Evolutionary conservation across 108 stramenopile genomes (phyloP).

Genomic region (Skeletonema potamos): DNA sequence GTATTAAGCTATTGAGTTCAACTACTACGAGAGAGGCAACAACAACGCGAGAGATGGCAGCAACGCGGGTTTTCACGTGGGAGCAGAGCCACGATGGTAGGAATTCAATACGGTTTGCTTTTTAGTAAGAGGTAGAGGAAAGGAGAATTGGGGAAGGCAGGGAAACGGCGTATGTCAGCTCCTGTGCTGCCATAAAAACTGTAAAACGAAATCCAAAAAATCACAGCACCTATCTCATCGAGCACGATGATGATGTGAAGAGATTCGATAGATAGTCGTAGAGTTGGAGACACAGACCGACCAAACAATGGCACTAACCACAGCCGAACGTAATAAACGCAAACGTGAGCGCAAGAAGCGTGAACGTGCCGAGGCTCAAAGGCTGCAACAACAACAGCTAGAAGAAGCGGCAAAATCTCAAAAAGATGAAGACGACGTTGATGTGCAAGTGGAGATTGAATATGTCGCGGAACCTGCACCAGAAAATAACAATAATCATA

Average conservation of each 20-base stretch:
- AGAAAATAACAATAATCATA: neutral
- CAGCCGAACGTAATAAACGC: constrained; percentile 79
- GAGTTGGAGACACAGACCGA: neutral
- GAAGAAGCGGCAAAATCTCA: constrained; percentile 4
- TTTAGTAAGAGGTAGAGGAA: neutral
- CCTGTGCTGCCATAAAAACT: neutral
- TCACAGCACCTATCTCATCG: neutral
- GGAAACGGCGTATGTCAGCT: too few species aligned
- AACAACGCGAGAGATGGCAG: neutral
- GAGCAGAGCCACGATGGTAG: neutral
- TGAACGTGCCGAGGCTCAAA: constrained; percentile 35
- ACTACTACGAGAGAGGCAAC: neutral
- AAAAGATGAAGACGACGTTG: neutral
- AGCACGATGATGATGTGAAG: neutral
- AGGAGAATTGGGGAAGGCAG: too few species aligned
- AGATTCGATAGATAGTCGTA: too few species aligned
- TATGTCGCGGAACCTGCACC: constrained; percentile 67
- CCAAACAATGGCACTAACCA: constrained; percentile 61
- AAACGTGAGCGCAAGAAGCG: constrained; percentile 89
- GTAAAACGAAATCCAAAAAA: neutral
- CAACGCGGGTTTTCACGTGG: neutral
- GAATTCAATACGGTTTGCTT: neutral
- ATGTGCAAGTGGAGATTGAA: constrained; percentile 69
- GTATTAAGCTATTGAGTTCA: neutral
- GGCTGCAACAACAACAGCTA: constrained; percentile 22